A percentile compares a stretch with the other conserved stretches of the same genome.
These are phyloP conservation scores for Apophysomyces sp. DNA, from an alignment of 371 early-diverging fungal species.

Conservation along the genomic window DNA sequence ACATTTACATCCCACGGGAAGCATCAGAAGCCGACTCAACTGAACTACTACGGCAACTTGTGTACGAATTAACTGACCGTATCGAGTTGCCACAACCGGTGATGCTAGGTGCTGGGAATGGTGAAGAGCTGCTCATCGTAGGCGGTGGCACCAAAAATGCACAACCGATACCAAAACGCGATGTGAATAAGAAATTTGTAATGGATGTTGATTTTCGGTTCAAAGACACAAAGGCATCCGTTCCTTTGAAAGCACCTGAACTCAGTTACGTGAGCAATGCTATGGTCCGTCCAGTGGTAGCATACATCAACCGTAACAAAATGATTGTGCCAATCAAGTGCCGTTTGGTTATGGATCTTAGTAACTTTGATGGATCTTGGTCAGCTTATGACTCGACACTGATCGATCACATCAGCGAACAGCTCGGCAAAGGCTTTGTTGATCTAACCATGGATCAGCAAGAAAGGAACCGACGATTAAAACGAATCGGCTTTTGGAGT, in stretches of 20 bases:
- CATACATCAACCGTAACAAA: constrained; percentile 90
- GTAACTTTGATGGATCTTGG: constrained; percentile 94
- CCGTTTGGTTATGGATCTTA: constrained; percentile 74
- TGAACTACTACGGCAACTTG: constrained; percentile 64
- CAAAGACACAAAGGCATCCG: constrained; percentile 86
- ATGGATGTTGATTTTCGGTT: constrained; percentile 81
- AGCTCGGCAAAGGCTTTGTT: constrained; percentile 82
- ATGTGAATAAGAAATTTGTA: constrained; percentile 53
- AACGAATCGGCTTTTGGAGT: constrained; percentile 90
- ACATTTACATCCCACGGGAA: constrained; percentile 70
- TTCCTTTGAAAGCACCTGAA: constrained; percentile 76
- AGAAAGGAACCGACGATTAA: constrained; percentile 78
- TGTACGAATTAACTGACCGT: constrained; percentile 77
- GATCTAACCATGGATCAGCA: constrained; percentile 79
- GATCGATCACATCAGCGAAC: constrained; percentile 74
- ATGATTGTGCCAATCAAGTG: constrained; percentile 83
- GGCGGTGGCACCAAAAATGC: constrained; percentile 33
- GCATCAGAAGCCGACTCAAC: constrained; percentile 54
- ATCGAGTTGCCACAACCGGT: constrained; percentile 66
- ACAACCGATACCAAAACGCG: constrained; percentile 60
- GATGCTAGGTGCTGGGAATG: constrained; percentile 53
- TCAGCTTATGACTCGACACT: constrained; percentile 84
- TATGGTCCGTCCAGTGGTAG: constrained; percentile 91
- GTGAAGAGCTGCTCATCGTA: constrained; percentile 40
- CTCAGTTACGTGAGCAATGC: constrained; percentile 82